Evolutionary conservation across 129 eudicot genomes (phyloP), one percentile per base, ranked within the genome.

Genomic region (Calendula officinalis): DNA sequence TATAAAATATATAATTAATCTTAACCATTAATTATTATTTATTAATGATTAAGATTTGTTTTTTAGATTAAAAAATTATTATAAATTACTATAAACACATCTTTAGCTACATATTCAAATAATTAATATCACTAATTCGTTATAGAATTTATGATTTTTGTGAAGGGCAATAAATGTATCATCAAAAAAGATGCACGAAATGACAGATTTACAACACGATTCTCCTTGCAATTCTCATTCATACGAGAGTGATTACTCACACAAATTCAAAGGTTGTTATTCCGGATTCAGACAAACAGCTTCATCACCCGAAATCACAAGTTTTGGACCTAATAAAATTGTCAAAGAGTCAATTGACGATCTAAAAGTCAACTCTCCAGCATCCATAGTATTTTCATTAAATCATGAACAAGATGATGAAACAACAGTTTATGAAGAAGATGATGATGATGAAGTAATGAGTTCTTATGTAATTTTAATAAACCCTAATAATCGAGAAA

Each of bases 391-490:
- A 16, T 89, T 95, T 46, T 83, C 88, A 6, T 30, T 80, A 51
- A 66, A 62, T 73, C 83, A 71, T 40, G 79, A 71, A 38, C 71
- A 50, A 27, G 68, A 70, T 14, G 55, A 30, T 22, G 78, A 66
- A 62, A 53, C 60, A 17, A 40, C 35, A 44, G 14, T 38, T 46
- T 34, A 61, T 22, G 75, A 67, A 37, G 54, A 60, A 41, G 62
- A 15, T 40, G 62, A 33, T 62, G 80, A 56, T 0, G 89, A 82
- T 53, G 97, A 85, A 32, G 75, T 67, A 41, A 78, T 79, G 86
- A 83, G 88, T 80, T 83, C 95, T 9, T 83, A 78, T 51, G 86
- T 89, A 4, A 85, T 89, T 74, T 86, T 85, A 72, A 83, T 89
- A 51, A 86, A 75, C 42, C 68, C 82, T 51, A 71, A 43, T 6